Percentiles rank a stretch among this genome's conserved stretches.
phyloP scores from a whole-genome alignment of 768 basidiomycete species.

The Asterophora parasitica region DNA sequence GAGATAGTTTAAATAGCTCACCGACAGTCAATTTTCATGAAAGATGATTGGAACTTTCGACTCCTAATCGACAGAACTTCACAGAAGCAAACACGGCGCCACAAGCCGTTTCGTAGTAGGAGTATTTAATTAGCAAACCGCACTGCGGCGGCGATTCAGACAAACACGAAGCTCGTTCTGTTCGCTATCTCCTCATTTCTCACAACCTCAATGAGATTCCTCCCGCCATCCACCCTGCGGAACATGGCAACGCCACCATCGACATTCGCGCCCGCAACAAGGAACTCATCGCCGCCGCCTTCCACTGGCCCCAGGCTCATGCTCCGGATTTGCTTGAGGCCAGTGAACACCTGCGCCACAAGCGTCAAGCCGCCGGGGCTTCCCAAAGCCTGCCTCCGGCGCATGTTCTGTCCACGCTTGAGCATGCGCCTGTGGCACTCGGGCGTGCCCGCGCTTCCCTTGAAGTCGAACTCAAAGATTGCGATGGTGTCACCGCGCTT shows the following conservation, averaged over 20 bases:
- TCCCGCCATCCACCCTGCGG: conserved; percentile 49
- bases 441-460: conserved; percentile 18
- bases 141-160: neutral
- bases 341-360: conserved; percentile 48
- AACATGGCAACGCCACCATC: conserved; percentile 57
- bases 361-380: conserved; percentile 26
- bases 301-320: conserved; percentile 44
- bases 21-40: no score
- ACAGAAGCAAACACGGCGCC: no score
- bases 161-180: conserved; percentile 21
- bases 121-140: no score
- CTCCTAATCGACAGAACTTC: no score
- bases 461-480: conserved; percentile 42
- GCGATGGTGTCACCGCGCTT: conserved; percentile 53
- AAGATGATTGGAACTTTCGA: no score
- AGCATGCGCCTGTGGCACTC: conserved; percentile 15
- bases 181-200: conserved; percentile 42
- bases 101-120: no score
- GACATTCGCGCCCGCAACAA: conserved; percentile 48
- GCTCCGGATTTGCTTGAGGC: conserved; percentile 50
- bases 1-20: no score
- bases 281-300: conserved; percentile 38
- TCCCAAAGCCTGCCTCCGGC: neutral
- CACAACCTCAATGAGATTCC: conserved; percentile 46
- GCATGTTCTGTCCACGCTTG: neutral